Conservation (phyloP, 805 yeast species). For the Kodamaea laetipori region DNA sequence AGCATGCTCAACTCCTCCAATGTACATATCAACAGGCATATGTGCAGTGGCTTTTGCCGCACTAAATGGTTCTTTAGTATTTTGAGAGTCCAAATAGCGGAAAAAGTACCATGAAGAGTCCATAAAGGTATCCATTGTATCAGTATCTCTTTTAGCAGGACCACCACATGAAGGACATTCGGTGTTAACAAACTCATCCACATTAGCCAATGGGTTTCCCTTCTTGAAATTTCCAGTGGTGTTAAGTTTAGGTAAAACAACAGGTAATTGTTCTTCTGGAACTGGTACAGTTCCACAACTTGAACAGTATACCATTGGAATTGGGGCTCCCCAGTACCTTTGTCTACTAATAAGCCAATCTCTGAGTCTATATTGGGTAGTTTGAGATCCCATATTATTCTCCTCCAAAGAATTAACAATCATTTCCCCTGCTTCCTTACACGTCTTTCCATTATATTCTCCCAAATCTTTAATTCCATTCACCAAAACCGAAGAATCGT, state of each 20-base stretch:
- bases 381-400: constrained; percentile 44
- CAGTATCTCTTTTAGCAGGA: constrained; percentile 84
- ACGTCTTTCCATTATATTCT: constrained; percentile 49
- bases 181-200: constrained; percentile 68
- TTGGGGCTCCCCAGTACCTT: constrained; percentile 98
- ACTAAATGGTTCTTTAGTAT: constrained; percentile 55
- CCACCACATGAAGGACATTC: constrained; percentile 81
- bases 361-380: constrained; percentile 65
- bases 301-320: constrained; percentile 88
- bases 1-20: constrained; percentile 98
- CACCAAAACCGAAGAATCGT: constrained; percentile 27
- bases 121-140: constrained; percentile 98
- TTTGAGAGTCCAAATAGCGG: constrained; percentile 77
- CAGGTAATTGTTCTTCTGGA: constrained; percentile 86
- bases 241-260: constrained; percentile 64
- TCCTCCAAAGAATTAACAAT: constrained; percentile 47
- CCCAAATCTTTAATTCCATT: constrained; percentile 34
- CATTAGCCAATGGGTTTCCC: constrained; percentile 62
- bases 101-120: constrained; percentile 97
- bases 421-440: constrained; percentile 51
- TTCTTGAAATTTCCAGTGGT: constrained; percentile 55
- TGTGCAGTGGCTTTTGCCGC: constrained; percentile 46
- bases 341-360: constrained; percentile 97
- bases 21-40: constrained; percentile 86
- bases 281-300: constrained; percentile 90